phyloP scores from a whole-genome alignment of 2,329 filamentous ascomycete species.

The Colletotrichum endophyticum region DNA sequence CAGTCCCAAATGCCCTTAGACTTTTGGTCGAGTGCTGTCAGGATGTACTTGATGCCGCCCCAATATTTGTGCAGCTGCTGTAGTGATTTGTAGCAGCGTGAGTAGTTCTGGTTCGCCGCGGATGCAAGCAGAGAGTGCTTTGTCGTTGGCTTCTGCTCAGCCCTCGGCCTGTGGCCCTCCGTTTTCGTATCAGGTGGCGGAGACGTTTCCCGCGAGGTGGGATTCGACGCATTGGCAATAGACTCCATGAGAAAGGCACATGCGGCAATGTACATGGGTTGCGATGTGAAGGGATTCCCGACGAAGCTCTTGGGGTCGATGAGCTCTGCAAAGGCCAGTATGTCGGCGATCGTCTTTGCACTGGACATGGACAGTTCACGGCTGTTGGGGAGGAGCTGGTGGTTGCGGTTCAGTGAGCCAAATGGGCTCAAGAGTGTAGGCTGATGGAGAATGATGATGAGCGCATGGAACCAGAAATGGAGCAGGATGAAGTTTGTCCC shows the following conservation, averaged over 20 bases:
- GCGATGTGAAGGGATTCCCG: constrained; percentile 87
- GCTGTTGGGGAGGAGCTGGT: constrained; percentile 80
- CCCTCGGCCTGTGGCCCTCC: constrained; percentile 12
- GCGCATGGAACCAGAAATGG: constrained; percentile 87
- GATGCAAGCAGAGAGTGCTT: constrained; percentile 81
- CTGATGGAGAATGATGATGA: constrained; percentile 85
- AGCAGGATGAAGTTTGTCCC: constrained; percentile 87
- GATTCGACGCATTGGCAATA: constrained; percentile 70
- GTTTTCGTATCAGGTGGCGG: constrained; percentile 42
- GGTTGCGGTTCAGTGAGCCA: constrained; percentile 58
- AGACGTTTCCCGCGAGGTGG: constrained; percentile 64
- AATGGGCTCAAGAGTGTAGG: constrained; percentile 83
- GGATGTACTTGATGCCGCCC: constrained; percentile 85
- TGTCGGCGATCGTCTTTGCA: constrained; percentile 90
- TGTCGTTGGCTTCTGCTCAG: constrained; percentile 46
- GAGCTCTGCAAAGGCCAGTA: constrained; percentile 83
- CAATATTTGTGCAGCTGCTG: constrained; percentile 84
- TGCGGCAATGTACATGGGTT: constrained; percentile 90
- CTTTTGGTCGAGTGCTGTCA: constrained; percentile 86
- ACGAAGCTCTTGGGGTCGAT: constrained; percentile 87
- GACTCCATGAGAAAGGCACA: constrained; percentile 89
- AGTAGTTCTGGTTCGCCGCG: constrained; percentile 85
- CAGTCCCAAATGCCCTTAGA: constrained; percentile 85
- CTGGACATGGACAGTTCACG: constrained; percentile 85
- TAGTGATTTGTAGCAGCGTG: constrained; percentile 83